These are phyloP conservation scores for Diplodia sapinea DNA, from an alignment of 2,329 filamentous ascomycete genomes.

Conservation along the genomic window DNA sequence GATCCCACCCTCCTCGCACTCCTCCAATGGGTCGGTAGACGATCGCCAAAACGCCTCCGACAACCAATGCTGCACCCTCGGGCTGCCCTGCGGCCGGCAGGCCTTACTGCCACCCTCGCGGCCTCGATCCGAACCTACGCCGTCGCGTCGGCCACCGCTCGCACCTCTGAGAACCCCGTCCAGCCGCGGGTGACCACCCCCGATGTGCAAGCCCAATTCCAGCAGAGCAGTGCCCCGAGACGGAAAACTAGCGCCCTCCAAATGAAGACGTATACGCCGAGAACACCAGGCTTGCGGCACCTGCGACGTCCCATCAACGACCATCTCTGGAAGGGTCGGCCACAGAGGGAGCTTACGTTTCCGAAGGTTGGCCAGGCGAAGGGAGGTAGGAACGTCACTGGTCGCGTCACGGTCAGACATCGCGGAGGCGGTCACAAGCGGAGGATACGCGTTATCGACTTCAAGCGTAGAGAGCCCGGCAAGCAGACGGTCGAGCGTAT, in stretches of 20 bases:
- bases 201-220: slow-evolving; percentile 9
- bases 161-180: slow-evolving; percentile 18
- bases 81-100: slow-evolving; percentile 61
- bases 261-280: slow-evolving; percentile 88
- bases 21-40: slow-evolving; percentile 25
- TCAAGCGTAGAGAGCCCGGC: slow-evolving; percentile 76
- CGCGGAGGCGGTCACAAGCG: slow-evolving; percentile 90
- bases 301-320: slow-evolving; percentile 92
- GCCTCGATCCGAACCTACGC: slow-evolving; percentile 50
- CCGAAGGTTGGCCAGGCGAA: slow-evolving; percentile 92
- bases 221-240: slow-evolving; percentile 13
- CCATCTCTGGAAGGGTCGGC: slow-evolving; percentile 93
- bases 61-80: slow-evolving; percentile 69
- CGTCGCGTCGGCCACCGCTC: slow-evolving; percentile 19
- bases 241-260: slow-evolving; percentile 42
- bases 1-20: background rate
- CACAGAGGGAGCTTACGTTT: slow-evolving; percentile 81
- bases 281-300: slow-evolving; percentile 91
- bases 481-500: slow-evolving; percentile 90
- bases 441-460: slow-evolving; percentile 91
- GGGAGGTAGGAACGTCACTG: slow-evolving; percentile 88
- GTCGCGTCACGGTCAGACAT: slow-evolving; percentile 86
- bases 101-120: slow-evolving; percentile 55
- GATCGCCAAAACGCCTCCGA: slow-evolving; percentile 19
- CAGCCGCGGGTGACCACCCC: slow-evolving; percentile 1